Conservation (phyloP, 768 basidiomycete species). For the Termitomyces sp. region DNA sequence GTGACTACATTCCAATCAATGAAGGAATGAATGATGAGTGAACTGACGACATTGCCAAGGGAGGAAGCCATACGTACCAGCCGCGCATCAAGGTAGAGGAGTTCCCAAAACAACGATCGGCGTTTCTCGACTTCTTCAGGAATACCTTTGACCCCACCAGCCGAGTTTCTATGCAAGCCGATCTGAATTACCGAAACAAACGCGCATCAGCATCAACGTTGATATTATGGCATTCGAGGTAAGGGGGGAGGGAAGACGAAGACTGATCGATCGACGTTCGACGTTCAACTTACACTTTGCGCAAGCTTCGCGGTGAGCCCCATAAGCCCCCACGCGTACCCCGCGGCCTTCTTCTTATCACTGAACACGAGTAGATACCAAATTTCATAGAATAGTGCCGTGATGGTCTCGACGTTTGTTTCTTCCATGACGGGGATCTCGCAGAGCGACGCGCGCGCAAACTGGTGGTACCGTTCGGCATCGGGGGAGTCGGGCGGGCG, state of each 20-base stretch:
- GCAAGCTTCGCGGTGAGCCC: constrained; percentile 60
- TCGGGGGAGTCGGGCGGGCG: constrained; percentile 47
- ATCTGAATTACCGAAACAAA: constrained; percentile 6
- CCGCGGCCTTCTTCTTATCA: constrained; percentile 65
- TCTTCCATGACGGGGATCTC: constrained; percentile 69
- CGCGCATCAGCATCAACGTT: neutral
- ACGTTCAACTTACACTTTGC: constrained; percentile 56
- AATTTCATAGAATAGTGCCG: constrained; percentile 56
- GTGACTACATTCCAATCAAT: constrained; percentile 34
- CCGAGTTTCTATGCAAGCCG: constrained; percentile 40
- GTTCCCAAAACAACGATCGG: constrained; percentile 68
- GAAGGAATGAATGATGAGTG: neutral
- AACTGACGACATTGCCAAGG: neutral
- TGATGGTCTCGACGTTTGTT: constrained; percentile 63
- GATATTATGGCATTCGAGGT: neutral
- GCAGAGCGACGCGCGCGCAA: constrained; percentile 57
- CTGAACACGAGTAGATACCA: constrained; percentile 73
- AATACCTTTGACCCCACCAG: constrained; percentile 60
- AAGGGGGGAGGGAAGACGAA: constrained; percentile 42
- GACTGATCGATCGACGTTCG: constrained; percentile 35
- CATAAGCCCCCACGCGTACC: constrained; percentile 55
- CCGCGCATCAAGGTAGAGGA: constrained; percentile 64
- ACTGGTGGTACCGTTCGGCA: constrained; percentile 57
- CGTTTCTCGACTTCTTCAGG: constrained; percentile 71
- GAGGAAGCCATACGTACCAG: constrained; percentile 37